A percentile compares a stretch with the other conserved stretches of the same genome.
Conservation (phyloP, 495 filamentous ascomycete species). For the Penicillium bovifimosum region DNA sequence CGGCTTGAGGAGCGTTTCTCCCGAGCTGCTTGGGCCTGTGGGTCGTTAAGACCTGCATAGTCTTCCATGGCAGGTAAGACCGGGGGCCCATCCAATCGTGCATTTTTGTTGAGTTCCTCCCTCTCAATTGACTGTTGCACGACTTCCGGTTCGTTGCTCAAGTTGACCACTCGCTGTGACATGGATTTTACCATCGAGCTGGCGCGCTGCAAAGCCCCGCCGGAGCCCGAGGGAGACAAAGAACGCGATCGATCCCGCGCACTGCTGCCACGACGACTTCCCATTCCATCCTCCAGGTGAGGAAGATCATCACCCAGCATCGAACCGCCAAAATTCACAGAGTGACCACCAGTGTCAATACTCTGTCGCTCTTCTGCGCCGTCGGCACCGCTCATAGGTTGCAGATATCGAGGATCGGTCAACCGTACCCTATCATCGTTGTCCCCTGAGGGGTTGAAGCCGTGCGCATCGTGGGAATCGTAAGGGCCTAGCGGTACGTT, state of each 20-base stretch:
- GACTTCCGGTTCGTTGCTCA: constrained; percentile 82
- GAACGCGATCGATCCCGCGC: constrained; percentile 50
- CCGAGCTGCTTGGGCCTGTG: constrained; percentile 16
- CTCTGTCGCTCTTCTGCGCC: constrained; percentile 47
- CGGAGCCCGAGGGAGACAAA: constrained; percentile 61
- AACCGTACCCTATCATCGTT: constrained; percentile 68
- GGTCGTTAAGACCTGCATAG: constrained; percentile 49
- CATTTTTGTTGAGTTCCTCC: constrained; percentile 53
- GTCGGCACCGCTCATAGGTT: constrained; percentile 61
- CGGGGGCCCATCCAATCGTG: constrained; percentile 50
- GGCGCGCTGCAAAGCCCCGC: constrained; percentile 65
- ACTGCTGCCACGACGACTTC: constrained; percentile 46
- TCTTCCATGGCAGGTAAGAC: constrained; percentile 53
- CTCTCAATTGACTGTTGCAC: constrained; percentile 69
- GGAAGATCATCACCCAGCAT: constrained; percentile 60
- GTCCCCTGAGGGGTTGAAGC: constrained; percentile 39
- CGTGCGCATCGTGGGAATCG: constrained; percentile 31
- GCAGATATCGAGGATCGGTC: constrained; percentile 52
- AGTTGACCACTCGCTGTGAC: constrained; percentile 95
- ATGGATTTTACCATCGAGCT: constrained; percentile 93
- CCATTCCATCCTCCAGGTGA: constrained; percentile 45
- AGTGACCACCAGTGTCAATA: constrained; percentile 57
- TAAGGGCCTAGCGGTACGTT: constrained; percentile 26
- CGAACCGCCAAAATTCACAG: constrained; percentile 42
- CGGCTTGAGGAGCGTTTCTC: constrained; percentile 42